These are phyloP conservation scores for Veloboletus limbatus DNA, from an alignment of 1,284 basidiomycete genomes.

Conservation along the genomic window DNA sequence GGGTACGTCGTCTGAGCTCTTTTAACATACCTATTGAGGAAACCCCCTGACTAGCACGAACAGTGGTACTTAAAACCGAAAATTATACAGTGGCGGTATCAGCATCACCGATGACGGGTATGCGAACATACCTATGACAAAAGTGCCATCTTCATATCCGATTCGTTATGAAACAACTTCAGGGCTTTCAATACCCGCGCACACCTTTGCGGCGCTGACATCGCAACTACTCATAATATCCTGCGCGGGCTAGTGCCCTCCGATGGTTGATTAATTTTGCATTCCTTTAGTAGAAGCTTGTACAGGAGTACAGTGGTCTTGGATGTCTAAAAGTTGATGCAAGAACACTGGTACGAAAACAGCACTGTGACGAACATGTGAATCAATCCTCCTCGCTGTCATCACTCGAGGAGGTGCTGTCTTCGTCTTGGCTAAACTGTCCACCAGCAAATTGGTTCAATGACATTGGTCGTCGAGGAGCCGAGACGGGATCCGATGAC, in stretches of 20 bases:
- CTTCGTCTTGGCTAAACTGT: slow-evolving; percentile 44
- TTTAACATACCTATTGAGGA: slow-evolving; percentile 38
- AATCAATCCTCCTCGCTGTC: slow-evolving; percentile 65
- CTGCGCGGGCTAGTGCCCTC: slow-evolving; percentile 15
- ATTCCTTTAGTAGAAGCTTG: slow-evolving; percentile 1
- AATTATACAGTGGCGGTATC: slow-evolving; percentile 6
- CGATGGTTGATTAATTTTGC: slow-evolving; percentile 5
- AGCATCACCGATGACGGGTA: slow-evolving; percentile 40
- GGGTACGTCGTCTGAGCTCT: slow-evolving; percentile 38
- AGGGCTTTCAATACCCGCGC: slow-evolving; percentile 1
- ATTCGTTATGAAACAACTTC: neutral
- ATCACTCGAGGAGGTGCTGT: slow-evolving; percentile 62
- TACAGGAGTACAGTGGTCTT: slow-evolving; percentile 6
- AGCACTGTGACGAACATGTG: neutral
- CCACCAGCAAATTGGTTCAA: slow-evolving; percentile 50
- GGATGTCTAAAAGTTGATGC: slow-evolving; percentile 7
- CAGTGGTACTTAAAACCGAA: slow-evolving; percentile 38
- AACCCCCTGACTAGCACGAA: slow-evolving; percentile 67
- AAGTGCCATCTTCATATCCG: neutral
- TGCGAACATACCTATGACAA: neutral
- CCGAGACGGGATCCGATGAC: slow-evolving; percentile 37
- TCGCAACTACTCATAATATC: slow-evolving; percentile 15
- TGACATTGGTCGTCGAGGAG: slow-evolving; percentile 46
- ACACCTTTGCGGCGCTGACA: slow-evolving; percentile 6
- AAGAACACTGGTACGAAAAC: slow-evolving; percentile 3